Base-by-base conservation (phyloP, 106 monocot species). In the Allium cepa region DNA sequence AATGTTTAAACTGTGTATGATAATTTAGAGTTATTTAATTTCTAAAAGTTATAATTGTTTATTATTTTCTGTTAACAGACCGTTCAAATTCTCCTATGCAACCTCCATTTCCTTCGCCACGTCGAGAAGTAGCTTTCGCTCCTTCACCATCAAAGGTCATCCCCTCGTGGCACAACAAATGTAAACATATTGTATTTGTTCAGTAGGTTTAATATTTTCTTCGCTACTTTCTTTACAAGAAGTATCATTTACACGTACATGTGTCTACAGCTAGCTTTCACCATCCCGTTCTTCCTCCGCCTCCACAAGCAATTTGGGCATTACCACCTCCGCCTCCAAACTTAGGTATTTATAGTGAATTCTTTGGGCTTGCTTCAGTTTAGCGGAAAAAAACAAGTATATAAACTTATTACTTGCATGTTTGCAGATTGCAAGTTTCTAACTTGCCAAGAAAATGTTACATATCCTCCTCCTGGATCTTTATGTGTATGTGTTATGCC, bases 251-350 rank as follows among this genome's bases (percentile, higher is more conserved):
- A 9, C 60, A 51, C 26, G 11, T 50, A 52, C 57, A 10, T 57
- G 4, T 70, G 47, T 69, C 10, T 70, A 36, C 81, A 94, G 94
- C 82, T 64, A 73, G 65, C 18, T 53, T 22, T 72, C 76, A 69
- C 62, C 69, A 78, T 47, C 82, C 90, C 72, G 22, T 59, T 48
- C 59, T 67, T 69, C 80, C 88, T 73, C 82, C 82, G 71, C 53
- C 69, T 26, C 62, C 79, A 27, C 72, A 56, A 53, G 68, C 81
- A 47, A 17, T 72, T 57, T 78, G 68, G 62, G 50, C 68, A 64
- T 76, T 88, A 50, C 94, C 94, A 67, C 91, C 91, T 49, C 94
- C 94, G 45, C 94, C 94, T 67, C 91, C 94, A 56, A 82, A 90
- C 82, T 59, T 70, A 18, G 89, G 26, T 58, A 67, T 11, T 53